Conservation (phyloP, 306 rosid species). For the Pyrus betulifolia region DNA sequence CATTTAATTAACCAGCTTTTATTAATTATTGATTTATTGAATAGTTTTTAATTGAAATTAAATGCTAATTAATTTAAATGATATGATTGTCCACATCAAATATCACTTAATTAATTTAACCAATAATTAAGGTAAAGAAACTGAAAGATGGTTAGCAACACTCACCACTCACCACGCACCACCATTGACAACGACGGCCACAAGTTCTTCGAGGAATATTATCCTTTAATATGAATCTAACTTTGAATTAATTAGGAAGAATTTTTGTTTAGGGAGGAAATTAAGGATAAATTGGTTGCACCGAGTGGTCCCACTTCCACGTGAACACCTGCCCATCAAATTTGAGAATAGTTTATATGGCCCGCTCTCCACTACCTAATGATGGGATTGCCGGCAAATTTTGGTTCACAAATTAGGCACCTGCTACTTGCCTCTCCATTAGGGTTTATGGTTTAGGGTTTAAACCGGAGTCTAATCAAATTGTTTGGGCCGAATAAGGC, state of each 20-base stretch:
- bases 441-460: neutral
- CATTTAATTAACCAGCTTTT: too few relatives aligned
- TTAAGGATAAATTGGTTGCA: too few relatives aligned
- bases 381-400: neutral
- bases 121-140: too few relatives aligned
- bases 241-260: too few relatives aligned
- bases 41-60: too few relatives aligned
- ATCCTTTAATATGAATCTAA: too few relatives aligned
- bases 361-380: neutral
- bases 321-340: neutral
- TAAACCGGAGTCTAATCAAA: neutral
- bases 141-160: neutral
- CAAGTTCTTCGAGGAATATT: neutral
- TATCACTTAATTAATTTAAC: too few relatives aligned
- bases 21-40: too few relatives aligned
- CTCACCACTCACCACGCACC: neutral
- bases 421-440: neutral
- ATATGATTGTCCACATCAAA: too few relatives aligned
- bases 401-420: neutral
- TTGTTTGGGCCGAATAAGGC: neutral
- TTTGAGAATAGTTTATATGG: neutral
- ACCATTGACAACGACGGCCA: neutral
- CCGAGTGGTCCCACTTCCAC: neutral
- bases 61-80: too few relatives aligned
- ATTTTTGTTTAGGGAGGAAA: too few relatives aligned